These are phyloP conservation scores for Claviceps capensis DNA, from an alignment of 2,329 filamentous ascomycete species.

Conservation along the genomic window DNA sequence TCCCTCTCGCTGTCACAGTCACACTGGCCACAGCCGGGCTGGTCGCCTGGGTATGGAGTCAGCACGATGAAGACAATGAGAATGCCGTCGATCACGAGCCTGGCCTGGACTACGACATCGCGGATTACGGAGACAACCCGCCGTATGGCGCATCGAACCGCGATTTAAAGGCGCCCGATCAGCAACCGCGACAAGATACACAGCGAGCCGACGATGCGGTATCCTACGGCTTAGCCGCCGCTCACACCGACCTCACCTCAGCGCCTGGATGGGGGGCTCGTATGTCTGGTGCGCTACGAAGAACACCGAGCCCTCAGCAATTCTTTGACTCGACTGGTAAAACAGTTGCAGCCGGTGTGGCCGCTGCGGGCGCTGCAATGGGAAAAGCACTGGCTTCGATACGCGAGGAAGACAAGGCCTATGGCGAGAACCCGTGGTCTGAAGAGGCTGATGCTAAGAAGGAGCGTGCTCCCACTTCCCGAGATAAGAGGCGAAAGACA, in stretches of 20 bases:
- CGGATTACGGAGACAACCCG: conserved; percentile 40
- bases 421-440: conserved; percentile 79
- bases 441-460: conserved; percentile 68
- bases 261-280: conserved; percentile 54
- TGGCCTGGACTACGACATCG: conserved; percentile 31
- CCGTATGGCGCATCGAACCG: conserved; percentile 31
- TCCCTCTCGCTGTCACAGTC: conserved; percentile 74
- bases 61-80: conserved; percentile 63
- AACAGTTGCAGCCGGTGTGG: conserved; percentile 66
- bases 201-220: conserved; percentile 18
- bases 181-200: conserved; percentile 19
- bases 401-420: conserved; percentile 71
- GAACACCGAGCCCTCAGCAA: conserved; percentile 78
- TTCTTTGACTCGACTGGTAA: conserved; percentile 74
- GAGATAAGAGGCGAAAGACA: conserved; percentile 49
- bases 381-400: conserved; percentile 74
- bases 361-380: conserved; percentile 69
- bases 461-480: conserved; percentile 24
- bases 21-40: conserved; percentile 77
- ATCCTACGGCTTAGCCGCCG: conserved; percentile 25
- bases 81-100: conserved; percentile 42
- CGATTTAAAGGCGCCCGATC: conserved; percentile 17
- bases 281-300: conserved; percentile 67
- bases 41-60: conserved; percentile 88
- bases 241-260: conserved; percentile 15